These are phyloP conservation scores for Pythium monospermum DNA, from an alignment of 352 stramenopile species.

Conservation along the genomic window DNA sequence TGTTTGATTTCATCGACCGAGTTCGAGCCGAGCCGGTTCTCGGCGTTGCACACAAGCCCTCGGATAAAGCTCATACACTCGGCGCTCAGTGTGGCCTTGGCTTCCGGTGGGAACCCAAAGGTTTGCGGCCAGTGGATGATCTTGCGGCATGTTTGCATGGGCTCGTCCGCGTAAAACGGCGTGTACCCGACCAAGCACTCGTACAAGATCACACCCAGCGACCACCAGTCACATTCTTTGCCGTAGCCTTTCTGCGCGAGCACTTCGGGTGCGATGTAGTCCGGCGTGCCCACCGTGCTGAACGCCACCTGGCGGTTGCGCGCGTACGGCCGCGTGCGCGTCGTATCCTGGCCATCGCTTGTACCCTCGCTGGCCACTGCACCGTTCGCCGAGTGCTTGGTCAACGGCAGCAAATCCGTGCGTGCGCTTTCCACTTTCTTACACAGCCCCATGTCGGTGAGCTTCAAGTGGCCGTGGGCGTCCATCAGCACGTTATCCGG, in stretches of 20 bases:
- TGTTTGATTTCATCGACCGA: conserved; percentile 95
- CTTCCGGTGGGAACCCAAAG: conserved; percentile 75
- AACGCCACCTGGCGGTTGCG: conserved; percentile 92
- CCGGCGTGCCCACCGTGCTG: conserved; percentile 97
- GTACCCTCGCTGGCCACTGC: conserved; percentile 6
- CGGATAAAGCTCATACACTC: conserved; percentile 91
- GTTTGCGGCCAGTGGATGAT: conserved; percentile 86
- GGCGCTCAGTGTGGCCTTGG: conserved; percentile 47
- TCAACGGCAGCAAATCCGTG: conserved; percentile 68
- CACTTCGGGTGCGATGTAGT: conserved; percentile 99
- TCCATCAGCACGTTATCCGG: conserved; percentile 97
- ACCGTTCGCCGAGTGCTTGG: conserved; percentile 58
- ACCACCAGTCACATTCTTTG: conserved; percentile 99
- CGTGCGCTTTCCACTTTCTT: conserved; percentile 95
- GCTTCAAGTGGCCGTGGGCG: conserved; percentile 96
- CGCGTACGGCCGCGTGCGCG: conserved; percentile 48
- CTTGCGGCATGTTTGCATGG: conserved; percentile 97
- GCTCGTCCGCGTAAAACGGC: conserved; percentile 98
- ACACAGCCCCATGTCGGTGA: conserved; percentile 98
- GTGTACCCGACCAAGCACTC: conserved; percentile 99
- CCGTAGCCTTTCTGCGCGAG: conserved; percentile 87
- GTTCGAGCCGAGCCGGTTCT: conserved; percentile 90
- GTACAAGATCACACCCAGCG: conserved; percentile 99
- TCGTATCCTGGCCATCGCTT: conserved; percentile 29
- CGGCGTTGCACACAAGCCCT: conserved; percentile 92